Conservation (phyloP, 768 basidiomycete species). For the Aureoboletus auriporus region DNA sequence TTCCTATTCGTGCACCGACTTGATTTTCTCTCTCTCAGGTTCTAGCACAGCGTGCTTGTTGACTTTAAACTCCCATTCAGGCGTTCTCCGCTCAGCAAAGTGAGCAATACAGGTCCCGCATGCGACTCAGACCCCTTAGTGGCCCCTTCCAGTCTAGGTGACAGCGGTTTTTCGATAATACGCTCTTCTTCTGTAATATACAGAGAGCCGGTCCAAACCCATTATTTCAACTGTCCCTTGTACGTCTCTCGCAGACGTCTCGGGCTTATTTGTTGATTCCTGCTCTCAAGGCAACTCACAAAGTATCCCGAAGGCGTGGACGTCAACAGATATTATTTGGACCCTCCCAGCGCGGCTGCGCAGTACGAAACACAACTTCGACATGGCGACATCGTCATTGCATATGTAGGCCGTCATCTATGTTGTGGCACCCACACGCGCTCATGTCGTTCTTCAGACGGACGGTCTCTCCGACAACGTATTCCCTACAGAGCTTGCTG, state of each 20-base stretch:
- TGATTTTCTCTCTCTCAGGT: constrained; percentile 39
- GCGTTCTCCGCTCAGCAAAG: constrained; percentile 75
- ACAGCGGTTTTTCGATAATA: constrained; percentile 72
- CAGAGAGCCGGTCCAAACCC: constrained; percentile 30
- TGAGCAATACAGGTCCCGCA: constrained; percentile 30
- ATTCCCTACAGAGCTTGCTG: constrained; percentile 64
- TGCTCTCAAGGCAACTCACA: constrained; percentile 27
- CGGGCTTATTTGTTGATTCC: background rate
- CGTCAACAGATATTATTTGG: constrained; percentile 21
- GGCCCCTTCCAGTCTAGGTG: constrained; percentile 54
- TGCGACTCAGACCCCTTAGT: constrained; percentile 2
- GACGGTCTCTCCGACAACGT: constrained; percentile 55
- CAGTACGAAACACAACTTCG: constrained; percentile 43
- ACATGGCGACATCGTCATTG: constrained; percentile 50
- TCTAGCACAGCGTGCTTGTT: constrained; percentile 82
- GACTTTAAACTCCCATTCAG: constrained; percentile 70
- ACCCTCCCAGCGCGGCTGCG: constrained; percentile 42
- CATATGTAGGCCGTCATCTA: constrained; percentile 36
- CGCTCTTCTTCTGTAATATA: constrained; percentile 64
- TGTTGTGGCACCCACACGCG: background rate
- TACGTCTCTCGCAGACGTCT: constrained; percentile 9
- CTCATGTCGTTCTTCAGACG: constrained; percentile 35
- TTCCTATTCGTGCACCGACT: constrained; percentile 8
- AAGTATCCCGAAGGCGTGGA: constrained; percentile 29
- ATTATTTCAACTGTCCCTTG: constrained; percentile 34